phyloP scores from a whole-genome alignment of 352 stramenopile species.

The Globisporangium spinosum region DNA sequence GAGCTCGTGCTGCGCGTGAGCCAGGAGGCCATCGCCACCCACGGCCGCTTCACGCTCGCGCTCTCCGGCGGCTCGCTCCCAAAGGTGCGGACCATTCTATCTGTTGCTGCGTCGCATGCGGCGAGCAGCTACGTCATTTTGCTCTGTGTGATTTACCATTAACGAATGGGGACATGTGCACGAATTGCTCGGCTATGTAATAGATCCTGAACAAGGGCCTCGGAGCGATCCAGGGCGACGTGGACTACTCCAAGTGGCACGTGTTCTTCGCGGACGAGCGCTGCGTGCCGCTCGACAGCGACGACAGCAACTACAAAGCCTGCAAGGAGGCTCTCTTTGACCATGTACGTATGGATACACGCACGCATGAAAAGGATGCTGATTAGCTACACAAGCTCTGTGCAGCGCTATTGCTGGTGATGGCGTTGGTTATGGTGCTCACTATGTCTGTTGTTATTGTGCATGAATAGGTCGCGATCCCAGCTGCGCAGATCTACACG shows the following conservation, averaged over 20 bases:
- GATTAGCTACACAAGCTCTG: neutral
- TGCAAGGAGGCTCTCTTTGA: conserved; percentile 90
- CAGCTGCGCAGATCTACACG: conserved; percentile 85
- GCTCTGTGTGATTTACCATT: neutral
- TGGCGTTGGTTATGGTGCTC: neutral
- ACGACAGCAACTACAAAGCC: conserved; percentile 95
- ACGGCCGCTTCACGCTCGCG: conserved; percentile 76
- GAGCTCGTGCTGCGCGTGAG: conserved; percentile 63
- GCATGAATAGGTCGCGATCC: conserved; percentile 57
- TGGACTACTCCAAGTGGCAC: conserved; percentile 95
- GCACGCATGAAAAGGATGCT: neutral
- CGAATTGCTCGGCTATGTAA: conserved; percentile 1
- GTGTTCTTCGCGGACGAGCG: conserved; percentile 98
- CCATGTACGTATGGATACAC: conserved; percentile 37
- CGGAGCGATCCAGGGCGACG: conserved; percentile 58
- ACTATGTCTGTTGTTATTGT: neutral
- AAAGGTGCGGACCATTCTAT: conserved; percentile 31
- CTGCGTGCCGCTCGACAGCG: conserved; percentile 89
- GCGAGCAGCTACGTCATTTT: neutral
- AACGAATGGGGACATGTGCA: neutral
- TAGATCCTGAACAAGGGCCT: conserved; percentile 85
- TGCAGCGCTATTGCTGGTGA: neutral
- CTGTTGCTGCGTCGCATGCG: neutral
- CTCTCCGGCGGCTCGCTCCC: conserved; percentile 87
- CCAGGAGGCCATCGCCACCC: conserved; percentile 50